Conservation (phyloP, 148 eudicot species). For the Talinum fruticosum region DNA sequence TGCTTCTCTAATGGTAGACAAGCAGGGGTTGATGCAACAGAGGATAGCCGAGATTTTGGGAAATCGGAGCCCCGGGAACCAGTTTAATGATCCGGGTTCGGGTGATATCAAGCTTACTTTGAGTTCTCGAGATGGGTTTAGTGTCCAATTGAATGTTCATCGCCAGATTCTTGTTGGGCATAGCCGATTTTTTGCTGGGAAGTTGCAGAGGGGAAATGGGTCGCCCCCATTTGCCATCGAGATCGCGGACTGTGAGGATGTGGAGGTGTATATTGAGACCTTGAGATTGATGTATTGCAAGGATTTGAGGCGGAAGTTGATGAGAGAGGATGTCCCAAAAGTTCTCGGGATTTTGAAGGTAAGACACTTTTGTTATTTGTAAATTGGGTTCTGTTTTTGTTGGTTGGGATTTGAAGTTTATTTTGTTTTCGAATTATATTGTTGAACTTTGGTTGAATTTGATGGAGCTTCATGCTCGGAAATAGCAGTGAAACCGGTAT, state of each 20-base stretch:
- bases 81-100: conserved; percentile 58
- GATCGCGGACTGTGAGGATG: conserved; percentile 87
- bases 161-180: conserved; percentile 58
- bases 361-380: background rate
- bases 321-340: conserved; percentile 74
- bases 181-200: conserved; percentile 66
- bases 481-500: background rate
- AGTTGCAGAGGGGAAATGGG: conserved; percentile 20
- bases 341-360: conserved; percentile 94
- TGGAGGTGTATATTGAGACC: conserved; percentile 82
- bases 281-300: conserved; percentile 82
- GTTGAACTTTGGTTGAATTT: background rate
- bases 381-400: background rate
- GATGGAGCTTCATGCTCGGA: background rate
- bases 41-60: conserved; percentile 45
- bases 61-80: conserved; percentile 54
- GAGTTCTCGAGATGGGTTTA: conserved; percentile 61
- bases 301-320: conserved; percentile 71
- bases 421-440: background rate
- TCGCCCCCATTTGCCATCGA: conserved; percentile 45
- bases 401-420: background rate
- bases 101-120: conserved; percentile 70
- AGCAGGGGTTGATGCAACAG: conserved; percentile 44
- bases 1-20: conserved; percentile 22
- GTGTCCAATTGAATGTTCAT: conserved; percentile 58